phyloP scores from a whole-genome alignment of 176 grass and related monocot genomes.

The Oryza meyeriana region DNA sequence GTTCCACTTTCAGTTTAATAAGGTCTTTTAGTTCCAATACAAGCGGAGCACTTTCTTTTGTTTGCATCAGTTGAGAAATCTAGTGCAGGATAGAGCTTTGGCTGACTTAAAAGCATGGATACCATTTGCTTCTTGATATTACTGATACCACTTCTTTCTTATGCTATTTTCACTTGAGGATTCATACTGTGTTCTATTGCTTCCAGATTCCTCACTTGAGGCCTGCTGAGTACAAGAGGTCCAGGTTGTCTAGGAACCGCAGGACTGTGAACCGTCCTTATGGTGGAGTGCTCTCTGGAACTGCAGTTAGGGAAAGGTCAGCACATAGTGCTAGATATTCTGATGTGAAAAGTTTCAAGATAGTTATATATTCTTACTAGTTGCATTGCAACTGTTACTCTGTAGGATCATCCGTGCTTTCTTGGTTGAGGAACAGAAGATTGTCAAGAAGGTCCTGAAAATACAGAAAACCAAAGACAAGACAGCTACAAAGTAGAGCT shows the following conservation, averaged over 20 bases:
- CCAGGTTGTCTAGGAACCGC: constrained; percentile 59
- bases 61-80: background rate
- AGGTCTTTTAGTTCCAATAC: background rate
- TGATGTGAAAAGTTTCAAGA: background rate
- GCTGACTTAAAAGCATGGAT: background rate
- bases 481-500: constrained; percentile 48
- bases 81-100: background rate
- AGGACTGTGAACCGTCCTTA: constrained; percentile 69
- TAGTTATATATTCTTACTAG: background rate
- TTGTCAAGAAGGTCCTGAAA: constrained; percentile 95
- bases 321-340: background rate
- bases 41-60: background rate
- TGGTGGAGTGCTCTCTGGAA: constrained; percentile 59
- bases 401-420: constrained; percentile 80
- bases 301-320: constrained; percentile 64
- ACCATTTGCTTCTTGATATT: background rate
- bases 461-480: constrained; percentile 87
- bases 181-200: background rate
- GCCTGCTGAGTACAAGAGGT: constrained; percentile 66
- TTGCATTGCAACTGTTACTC: background rate
- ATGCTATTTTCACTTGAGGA: background rate
- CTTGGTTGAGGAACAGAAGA: constrained; percentile 87
- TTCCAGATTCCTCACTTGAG: constrained; percentile 62
- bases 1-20: background rate
- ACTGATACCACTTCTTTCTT: background rate